Base-by-base conservation (phyloP, 805 yeast genomes). In the Vanderwaltozyma verrucispora region DNA sequence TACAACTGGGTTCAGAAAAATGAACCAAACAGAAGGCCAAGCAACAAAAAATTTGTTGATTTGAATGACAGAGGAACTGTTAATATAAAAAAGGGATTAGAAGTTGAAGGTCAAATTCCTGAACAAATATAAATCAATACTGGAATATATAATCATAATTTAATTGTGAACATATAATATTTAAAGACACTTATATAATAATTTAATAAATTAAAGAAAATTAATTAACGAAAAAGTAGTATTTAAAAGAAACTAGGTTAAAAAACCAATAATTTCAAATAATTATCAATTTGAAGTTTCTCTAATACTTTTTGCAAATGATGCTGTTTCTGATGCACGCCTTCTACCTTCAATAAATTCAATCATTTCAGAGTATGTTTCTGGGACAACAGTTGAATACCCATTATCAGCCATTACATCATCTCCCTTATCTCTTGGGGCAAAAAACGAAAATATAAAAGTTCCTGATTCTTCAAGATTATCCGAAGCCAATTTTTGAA, bases 351-450 rank as follows among this genome's bases (percentile, higher is more conserved):
- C 88, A 14, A 88, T 71, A 54, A 81, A 88, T 48, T 77, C 81
- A 77, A 88, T 86, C 94, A 87, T 88, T 60, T 88, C 96, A 20
- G 78, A 72, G 54, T 88, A 88, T 1, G 94, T 75, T 56, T 82
- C 82, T 4, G 96, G 96, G 35, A 88, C 67, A 35, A 88, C 89
- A 3, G 85, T 74, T 33, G 78, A 72, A 49, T 71, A 78, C 2
- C 53, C 56, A 5, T 44, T 47, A 25, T 54, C 59, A 7, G 58
- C 53, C 9, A 48, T 54, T n/a, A 54, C 49, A 7, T 63, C 48
- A 3, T 37, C 18, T 17, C 18, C 13, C 5, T 33, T 28, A 41
- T 73, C 75, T 50, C 72, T 70, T 40, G 88, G 85, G 28, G 86
- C 95, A 53, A 77, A 88, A 72, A 80, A 88, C 1, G 95, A 84